Evolutionary conservation across 805 yeast genomes (phyloP).

Genomic region (Naumovozyma baii): DNA sequence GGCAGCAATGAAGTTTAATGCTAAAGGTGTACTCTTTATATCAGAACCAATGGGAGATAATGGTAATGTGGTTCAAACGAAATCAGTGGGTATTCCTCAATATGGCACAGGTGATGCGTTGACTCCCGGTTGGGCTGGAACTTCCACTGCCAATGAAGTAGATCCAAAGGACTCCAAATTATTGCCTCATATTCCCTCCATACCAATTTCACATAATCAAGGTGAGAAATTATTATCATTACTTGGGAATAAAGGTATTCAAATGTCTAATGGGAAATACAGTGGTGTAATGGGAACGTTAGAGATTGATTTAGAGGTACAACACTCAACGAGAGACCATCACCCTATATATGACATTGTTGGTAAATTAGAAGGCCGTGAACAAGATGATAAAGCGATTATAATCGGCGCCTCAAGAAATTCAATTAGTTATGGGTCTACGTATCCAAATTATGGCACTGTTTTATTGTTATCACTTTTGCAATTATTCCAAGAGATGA

Average conservation of each 20-base stretch:
- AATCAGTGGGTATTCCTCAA: constrained; percentile 47
- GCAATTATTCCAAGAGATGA: constrained; percentile 54
- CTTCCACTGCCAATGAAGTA: constrained; percentile 35
- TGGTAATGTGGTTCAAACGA: constrained; percentile 25
- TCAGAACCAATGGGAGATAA: constrained; percentile 20
- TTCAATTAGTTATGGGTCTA: constrained; percentile 61
- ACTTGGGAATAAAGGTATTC: constrained; percentile 17
- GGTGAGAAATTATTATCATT: constrained; percentile 35
- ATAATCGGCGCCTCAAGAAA: constrained; percentile 78
- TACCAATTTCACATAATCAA: constrained; percentile 67
- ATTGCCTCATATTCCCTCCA: constrained; percentile 61
- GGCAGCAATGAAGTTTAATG: constrained; percentile 47
- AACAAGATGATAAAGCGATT: constrained; percentile 60
- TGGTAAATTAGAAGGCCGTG: constrained; percentile 71
- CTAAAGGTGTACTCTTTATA: constrained; percentile 60
- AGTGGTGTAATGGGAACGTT: constrained; percentile 15
- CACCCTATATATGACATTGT: constrained; percentile 71
- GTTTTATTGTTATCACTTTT: constrained; percentile 59
- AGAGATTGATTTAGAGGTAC: constrained; percentile 26
- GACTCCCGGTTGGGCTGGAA: constrained; percentile 53
- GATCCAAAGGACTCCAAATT: constrained; percentile 38
- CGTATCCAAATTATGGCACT: constrained; percentile 62
- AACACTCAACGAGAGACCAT: constrained; percentile 36
- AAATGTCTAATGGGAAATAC: constrained; percentile 9
- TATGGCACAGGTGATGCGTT: constrained; percentile 66